Percentiles rank a stretch among this genome's conserved stretches.
Conservation (phyloP, 2,329 filamentous ascomycete genomes). For the Dactylellina leptospora region DNA sequence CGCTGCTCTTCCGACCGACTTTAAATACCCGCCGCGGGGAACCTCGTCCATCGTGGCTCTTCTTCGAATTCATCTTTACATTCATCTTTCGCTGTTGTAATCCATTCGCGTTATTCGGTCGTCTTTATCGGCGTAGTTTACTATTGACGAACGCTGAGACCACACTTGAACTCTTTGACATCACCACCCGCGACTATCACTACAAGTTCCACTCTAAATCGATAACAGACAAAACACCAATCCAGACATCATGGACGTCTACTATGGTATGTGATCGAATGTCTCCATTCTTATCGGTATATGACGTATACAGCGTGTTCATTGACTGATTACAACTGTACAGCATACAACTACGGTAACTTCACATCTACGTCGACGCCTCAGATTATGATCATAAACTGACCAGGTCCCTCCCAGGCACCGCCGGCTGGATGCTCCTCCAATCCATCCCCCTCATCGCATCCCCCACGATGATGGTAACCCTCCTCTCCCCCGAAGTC, state of each 20-base stretch:
- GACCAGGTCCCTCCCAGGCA: too few species aligned
- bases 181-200: too few species aligned
- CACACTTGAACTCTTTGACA: too few species aligned
- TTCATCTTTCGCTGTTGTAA: too few species aligned
- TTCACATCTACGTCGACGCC: neutral
- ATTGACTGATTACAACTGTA: neutral
- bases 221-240: too few species aligned
- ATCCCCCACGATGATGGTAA: slow-evolving; percentile 70
- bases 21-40: slow-evolving; percentile 10
- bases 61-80: too few species aligned
- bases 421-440: slow-evolving; percentile 65
- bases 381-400: slow-evolving; percentile 61
- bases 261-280: slow-evolving; percentile 34
- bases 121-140: too few species aligned
- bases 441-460: slow-evolving; percentile 68
- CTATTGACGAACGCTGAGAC: too few species aligned
- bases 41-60: neutral
- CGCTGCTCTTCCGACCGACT: neutral
- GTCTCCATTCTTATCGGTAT: too few species aligned
- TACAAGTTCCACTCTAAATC: too few species aligned
- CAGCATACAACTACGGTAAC: slow-evolving; percentile 50
- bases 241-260: slow-evolving; percentile 28
- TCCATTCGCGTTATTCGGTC: too few species aligned
- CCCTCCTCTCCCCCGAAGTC: slow-evolving; percentile 68
- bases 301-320: neutral